Conservation (phyloP, 306 rosid species). For the Pachyrhizus erosus region DNA sequence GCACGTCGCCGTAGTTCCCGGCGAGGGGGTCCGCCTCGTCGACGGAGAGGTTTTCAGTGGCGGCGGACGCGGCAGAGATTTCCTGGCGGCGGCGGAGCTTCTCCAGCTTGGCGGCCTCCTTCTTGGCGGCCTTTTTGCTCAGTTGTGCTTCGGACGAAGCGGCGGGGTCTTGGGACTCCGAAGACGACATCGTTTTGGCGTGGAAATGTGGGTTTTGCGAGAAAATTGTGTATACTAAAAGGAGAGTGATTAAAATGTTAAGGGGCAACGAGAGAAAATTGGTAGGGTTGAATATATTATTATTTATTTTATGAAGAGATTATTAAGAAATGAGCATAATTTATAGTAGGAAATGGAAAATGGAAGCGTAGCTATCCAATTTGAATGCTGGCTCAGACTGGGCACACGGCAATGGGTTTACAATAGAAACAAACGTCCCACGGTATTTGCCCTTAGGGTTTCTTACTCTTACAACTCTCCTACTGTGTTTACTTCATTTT, state of each 20-base stretch:
- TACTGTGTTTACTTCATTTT: too few species aligned
- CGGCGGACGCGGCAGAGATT: conserved; percentile 47
- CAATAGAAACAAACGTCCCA: neutral
- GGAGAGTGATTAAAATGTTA: neutral
- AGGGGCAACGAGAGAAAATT: neutral
- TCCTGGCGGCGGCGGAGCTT: conserved; percentile 83
- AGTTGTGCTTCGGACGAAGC: neutral
- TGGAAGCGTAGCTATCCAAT: neutral
- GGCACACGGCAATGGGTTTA: neutral
- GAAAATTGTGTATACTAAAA: neutral
- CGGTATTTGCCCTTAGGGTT: neutral
- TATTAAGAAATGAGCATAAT: neutral
- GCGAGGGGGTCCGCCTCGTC: conserved; percentile 73
- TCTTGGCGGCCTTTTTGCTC: conserved; percentile 91
- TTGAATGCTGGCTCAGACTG: neutral
- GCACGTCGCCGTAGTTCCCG: conserved; percentile 71
- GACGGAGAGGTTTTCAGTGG: conserved; percentile 42
- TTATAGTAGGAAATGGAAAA: neutral
- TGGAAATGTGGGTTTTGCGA: neutral
- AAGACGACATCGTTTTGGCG: conserved; percentile 49
- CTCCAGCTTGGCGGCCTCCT: conserved; percentile 84
- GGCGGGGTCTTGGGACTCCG: conserved; percentile 44
- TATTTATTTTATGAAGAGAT: too few species aligned
- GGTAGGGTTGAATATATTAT: neutral
- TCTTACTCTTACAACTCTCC: too few species aligned